phyloP scores from a whole-genome alignment of 2,329 filamentous ascomycete species.

The Paraphoma chrysanthemicola region DNA sequence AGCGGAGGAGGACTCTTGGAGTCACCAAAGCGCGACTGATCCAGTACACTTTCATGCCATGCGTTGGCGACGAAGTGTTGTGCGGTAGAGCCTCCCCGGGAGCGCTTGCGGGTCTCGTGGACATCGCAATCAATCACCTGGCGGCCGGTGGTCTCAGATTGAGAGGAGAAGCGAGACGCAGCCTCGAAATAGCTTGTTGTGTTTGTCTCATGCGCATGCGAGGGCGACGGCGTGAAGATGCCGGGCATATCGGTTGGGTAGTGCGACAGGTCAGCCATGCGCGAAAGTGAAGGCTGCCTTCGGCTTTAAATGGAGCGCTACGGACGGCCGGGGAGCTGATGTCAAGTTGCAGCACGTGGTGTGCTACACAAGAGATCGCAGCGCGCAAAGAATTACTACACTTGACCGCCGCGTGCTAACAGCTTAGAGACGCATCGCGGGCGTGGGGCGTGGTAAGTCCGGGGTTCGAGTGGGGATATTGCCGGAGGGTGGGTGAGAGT shows the following conservation, averaged over 20 bases:
- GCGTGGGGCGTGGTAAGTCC: not conserved
- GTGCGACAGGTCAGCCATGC: slow-evolving; percentile 29
- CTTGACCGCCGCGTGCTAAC: too few relatives aligned
- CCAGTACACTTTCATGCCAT: slow-evolving; percentile 28
- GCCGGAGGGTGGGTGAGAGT: not conserved
- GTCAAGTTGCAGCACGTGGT: slow-evolving; percentile 6
- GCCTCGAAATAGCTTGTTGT: slow-evolving; percentile 27
- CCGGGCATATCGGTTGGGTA: slow-evolving; percentile 37
- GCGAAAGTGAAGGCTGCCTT: slow-evolving; percentile 27
- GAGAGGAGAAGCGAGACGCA: slow-evolving; percentile 29
- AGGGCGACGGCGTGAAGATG: slow-evolving; percentile 27
- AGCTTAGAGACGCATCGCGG: not conserved
- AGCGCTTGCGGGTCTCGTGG: slow-evolving; percentile 43
- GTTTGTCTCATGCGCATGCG: slow-evolving; percentile 20
- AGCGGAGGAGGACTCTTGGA: slow-evolving; percentile 52
- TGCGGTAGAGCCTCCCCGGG: slow-evolving; percentile 22
- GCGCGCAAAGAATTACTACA: not conserved
- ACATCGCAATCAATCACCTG: slow-evolving; percentile 38
- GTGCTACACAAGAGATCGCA: too few relatives aligned
- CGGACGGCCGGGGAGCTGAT: slow-evolving; percentile 15
- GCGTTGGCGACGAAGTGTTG: slow-evolving; percentile 18
- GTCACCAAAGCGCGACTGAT: slow-evolving; percentile 28
- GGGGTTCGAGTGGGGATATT: not conserved
- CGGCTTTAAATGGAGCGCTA: slow-evolving; percentile 13
- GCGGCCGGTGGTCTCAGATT: slow-evolving; percentile 31